Evolutionary conservation across 768 basidiomycete genomes (phyloP).

Genomic region (Stropharia rugosoannulata): DNA sequence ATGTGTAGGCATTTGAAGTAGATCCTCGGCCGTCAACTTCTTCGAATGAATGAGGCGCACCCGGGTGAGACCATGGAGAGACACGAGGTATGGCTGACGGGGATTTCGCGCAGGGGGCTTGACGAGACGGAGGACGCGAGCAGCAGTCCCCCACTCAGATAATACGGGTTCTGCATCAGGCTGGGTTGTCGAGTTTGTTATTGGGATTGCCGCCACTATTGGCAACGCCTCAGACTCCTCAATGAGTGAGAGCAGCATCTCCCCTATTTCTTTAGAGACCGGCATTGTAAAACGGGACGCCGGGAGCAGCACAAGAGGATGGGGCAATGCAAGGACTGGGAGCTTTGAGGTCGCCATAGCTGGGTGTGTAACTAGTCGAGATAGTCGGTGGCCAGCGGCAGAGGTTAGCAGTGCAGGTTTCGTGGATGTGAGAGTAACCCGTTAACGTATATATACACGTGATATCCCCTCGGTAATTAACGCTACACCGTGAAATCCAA

Average conservation of each 20-base stretch:
- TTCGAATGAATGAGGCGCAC: conserved; percentile 46
- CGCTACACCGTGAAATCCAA: not conserved
- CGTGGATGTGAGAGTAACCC: not conserved
- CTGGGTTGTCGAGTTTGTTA: conserved; percentile 6
- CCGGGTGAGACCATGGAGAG: conserved; percentile 70
- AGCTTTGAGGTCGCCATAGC: conserved; percentile 50
- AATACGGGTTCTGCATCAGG: conserved; percentile 17
- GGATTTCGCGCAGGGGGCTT: conserved; percentile 56
- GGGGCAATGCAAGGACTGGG: conserved; percentile 65
- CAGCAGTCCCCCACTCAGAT: conserved; percentile 65
- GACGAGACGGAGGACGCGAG: conserved; percentile 69
- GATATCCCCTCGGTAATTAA: conserved; percentile 6
- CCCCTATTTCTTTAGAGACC: conserved; percentile 58
- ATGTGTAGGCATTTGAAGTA: conserved; percentile 32
- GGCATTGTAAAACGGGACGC: conserved; percentile 68
- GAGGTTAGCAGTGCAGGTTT: not conserved
- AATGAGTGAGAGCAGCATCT: conserved; percentile 64
- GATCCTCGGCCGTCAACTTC: conserved; percentile 26
- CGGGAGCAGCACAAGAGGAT: conserved; percentile 77
- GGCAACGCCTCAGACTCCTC: conserved; percentile 71
- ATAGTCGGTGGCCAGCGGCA: not conserved
- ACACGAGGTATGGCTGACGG: conserved; percentile 64
- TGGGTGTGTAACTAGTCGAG: not conserved
- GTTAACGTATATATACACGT: conserved; percentile 1
- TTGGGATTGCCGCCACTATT: conserved; percentile 53